Percentiles rank a stretch among this genome's conserved stretches.
phyloP scores from a whole-genome alignment of 2,329 filamentous ascomycete genomes.

The Colletotrichum liaoningense region DNA sequence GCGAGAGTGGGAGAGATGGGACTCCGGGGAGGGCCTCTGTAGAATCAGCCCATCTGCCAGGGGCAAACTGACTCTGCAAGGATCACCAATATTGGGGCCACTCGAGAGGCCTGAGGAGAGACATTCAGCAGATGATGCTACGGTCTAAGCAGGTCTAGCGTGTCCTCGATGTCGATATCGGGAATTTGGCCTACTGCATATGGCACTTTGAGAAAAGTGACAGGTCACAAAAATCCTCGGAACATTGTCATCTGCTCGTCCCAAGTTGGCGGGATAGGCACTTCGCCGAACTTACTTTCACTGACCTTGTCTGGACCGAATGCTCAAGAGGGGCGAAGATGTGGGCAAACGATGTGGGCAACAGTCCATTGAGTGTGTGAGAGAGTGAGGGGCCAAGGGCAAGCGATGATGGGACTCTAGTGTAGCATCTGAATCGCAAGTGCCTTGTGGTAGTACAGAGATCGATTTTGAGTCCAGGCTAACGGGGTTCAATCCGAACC shows the following conservation, averaged over 20 bases:
- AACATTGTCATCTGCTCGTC: constrained; percentile 14
- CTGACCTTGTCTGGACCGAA: background rate
- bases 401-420: constrained; percentile 5
- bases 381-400: background rate
- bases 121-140: constrained; percentile 9
- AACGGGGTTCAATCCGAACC: background rate
- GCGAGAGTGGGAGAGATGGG: background rate
- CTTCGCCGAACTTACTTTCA: background rate
- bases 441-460: constrained; percentile 20
- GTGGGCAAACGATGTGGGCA: background rate
- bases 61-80: constrained; percentile 27
- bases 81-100: constrained; percentile 30
- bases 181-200: constrained; percentile 10
- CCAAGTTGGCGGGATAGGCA: constrained; percentile 20
- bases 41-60: constrained; percentile 26
- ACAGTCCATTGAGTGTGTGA: background rate
- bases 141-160: constrained; percentile 20
- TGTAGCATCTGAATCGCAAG: constrained; percentile 9
- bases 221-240: constrained; percentile 1
- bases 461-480: constrained; percentile 18
- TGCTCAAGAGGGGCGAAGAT: background rate
- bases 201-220: constrained; percentile 8
- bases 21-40: background rate
- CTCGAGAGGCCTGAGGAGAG: constrained; percentile 22
- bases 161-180: background rate